Conservation (phyloP, 2,329 filamentous ascomycete species). For the Fusarium begoniae region DNA sequence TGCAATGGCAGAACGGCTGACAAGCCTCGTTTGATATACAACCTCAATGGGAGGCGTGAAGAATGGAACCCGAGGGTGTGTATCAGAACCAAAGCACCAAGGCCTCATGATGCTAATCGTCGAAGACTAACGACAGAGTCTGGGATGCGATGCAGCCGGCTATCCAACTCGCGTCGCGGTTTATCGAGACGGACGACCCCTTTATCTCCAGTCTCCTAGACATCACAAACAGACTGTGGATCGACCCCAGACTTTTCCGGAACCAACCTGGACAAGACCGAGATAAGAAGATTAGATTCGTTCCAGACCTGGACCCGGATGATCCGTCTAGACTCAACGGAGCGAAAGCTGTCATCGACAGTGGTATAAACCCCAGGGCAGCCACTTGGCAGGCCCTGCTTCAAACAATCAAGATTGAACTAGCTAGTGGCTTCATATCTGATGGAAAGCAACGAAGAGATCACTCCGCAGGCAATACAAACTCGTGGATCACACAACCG, state of each 20-base stretch:
- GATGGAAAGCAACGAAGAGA: background rate
- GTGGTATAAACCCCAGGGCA: background rate
- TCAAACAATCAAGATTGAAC: constrained; percentile 2
- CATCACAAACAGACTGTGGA: constrained; percentile 36
- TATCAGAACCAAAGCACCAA: background rate
- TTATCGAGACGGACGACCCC: constrained; percentile 31
- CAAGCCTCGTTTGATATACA: constrained; percentile 28
- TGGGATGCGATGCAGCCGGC: constrained; percentile 45
- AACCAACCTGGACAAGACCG: background rate
- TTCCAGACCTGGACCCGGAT: background rate
- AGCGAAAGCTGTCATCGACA: constrained; percentile 3
- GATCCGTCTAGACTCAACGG: background rate
- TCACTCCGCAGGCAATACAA: background rate
- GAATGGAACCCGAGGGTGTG: constrained; percentile 41
- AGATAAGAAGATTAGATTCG: constrained; percentile 10
- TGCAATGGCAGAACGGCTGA: background rate
- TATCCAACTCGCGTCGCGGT: constrained; percentile 39
- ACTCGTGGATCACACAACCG: background rate
- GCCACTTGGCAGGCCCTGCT: background rate
- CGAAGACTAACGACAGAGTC: constrained; percentile 37
- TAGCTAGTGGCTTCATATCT: constrained; percentile 24
- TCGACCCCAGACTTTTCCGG: constrained; percentile 17
- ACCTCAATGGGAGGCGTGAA: constrained; percentile 29
- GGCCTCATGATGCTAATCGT: background rate
- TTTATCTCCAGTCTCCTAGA: constrained; percentile 38